phyloP scores from a whole-genome alignment of 495 filamentous ascomycete species.

The Parmelia sp. region DNA sequence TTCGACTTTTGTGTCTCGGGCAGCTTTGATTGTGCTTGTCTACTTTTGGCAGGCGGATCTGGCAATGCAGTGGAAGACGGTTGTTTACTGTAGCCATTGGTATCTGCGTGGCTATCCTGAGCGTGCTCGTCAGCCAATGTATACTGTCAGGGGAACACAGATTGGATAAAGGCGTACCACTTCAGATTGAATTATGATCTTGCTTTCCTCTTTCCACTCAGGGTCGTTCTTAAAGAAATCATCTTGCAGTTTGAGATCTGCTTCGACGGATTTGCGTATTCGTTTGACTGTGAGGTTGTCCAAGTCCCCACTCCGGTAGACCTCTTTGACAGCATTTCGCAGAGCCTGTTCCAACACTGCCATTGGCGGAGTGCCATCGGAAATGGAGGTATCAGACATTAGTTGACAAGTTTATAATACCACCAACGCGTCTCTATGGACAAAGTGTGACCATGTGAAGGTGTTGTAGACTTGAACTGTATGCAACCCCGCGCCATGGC shows the following conservation, averaged over 20 bases:
- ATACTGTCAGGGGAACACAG: background rate
- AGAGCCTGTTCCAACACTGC: conserved; percentile 47
- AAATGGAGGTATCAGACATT: conserved; percentile 30
- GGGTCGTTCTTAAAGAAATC: conserved; percentile 61
- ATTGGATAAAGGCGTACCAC: conserved; percentile 50
- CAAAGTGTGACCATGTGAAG: background rate
- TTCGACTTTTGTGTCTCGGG: conserved; percentile 4
- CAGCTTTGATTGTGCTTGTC: conserved; percentile 7
- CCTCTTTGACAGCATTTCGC: conserved; percentile 49
- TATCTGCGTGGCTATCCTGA: conserved; percentile 20
- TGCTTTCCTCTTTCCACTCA: conserved; percentile 76
- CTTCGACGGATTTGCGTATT: conserved; percentile 61
- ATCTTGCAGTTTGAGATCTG: conserved; percentile 54
- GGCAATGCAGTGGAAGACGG: background rate
- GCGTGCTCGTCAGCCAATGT: background rate
- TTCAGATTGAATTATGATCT: conserved; percentile 61
- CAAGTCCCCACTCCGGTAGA: conserved; percentile 51
- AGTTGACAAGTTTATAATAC: background rate
- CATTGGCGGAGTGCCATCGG: conserved; percentile 32
- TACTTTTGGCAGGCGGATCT: background rate
- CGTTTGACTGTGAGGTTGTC: conserved; percentile 70
- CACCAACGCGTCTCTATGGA: background rate
- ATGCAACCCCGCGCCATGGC: background rate
- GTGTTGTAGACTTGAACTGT: background rate
- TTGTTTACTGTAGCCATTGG: conserved; percentile 2